Evolutionary conservation across 352 stramenopile genomes (phyloP), one percentile per base, ranked within the genome.

Genomic region (Pythium biforme): DNA sequence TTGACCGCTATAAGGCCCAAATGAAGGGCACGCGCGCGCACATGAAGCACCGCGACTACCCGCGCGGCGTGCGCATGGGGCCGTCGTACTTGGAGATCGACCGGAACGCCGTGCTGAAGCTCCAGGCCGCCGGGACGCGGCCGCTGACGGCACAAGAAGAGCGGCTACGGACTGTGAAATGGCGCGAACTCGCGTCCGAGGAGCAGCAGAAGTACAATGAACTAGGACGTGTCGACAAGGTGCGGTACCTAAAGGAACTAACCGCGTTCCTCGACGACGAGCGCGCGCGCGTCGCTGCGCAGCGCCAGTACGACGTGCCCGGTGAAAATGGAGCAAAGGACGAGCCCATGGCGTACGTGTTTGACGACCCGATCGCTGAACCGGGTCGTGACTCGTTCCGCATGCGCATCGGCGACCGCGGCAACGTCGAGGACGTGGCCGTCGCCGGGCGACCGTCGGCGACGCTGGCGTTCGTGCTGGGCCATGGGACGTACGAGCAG

Each of bases 381-480:
- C 83, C 81, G 12, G 72, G 79, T 34, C 72, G 72, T 34, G 72
- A 81, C 3, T 66, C 73, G 5, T 94, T 92, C 54, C 72, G 73
- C 31, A 94, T 94, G 85, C 69, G 79, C 15, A 88, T 94, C 31
- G 79, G 77, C 17, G 70, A 76, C 2, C 69, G 55, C 10, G 45
- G 20, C 20, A 58, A 62, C n/a, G 15, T 59, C 2, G 62, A 68
- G 7, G 51, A 62, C 26, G 27, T 48, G 17, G 70, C 33, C 20
- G 15, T 63, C 0, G 61, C 51, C 0, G 83, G 80, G 0, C 86
- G 86, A 34, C 68, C 75, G 23, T 90, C 85, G 17, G 83, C 82
- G 9, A 94, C 85, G 11, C 76, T 94, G 26, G 82, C 81, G 1
- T 91, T 91, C 66, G 85, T 94, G 4, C 60, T 94, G 40, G 83